phyloP scores from a whole-genome alignment of 2,329 filamentous ascomycete genomes.

The Neofusicoccum sp. region DNA sequence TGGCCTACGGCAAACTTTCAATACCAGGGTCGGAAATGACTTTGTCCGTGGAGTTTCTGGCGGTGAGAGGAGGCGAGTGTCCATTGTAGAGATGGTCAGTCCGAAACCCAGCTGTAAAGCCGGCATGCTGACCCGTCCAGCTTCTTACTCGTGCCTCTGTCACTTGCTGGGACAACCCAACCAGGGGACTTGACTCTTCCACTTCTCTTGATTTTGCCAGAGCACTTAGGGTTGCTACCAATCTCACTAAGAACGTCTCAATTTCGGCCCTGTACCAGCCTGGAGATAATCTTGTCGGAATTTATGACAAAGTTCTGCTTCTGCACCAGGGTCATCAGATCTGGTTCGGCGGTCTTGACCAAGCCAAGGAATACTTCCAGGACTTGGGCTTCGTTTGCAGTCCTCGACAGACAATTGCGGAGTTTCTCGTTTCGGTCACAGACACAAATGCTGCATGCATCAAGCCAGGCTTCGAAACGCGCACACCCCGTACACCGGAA shows the following conservation, averaged over 20 bases:
- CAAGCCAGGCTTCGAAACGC: constrained; percentile 46
- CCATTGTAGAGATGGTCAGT: constrained; percentile 70
- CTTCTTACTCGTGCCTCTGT: constrained; percentile 64
- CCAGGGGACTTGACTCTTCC: constrained; percentile 72
- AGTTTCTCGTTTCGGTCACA: constrained; percentile 78
- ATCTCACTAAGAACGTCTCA: constrained; percentile 67
- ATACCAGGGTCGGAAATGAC: constrained; percentile 75
- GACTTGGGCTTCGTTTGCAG: constrained; percentile 72
- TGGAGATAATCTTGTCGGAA: constrained; percentile 67
- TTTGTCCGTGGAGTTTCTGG: constrained; percentile 74
- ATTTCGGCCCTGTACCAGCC: constrained; percentile 76
- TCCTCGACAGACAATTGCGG: constrained; percentile 69
- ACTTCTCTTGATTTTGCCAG: constrained; percentile 76
- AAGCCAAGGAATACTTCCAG: constrained; percentile 70
- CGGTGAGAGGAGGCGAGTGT: constrained; percentile 79
- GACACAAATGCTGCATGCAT: constrained; percentile 50
- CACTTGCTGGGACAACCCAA: constrained; percentile 79
- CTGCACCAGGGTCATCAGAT: constrained; percentile 70
- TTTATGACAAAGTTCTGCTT: constrained; percentile 70
- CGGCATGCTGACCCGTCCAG: not conserved
- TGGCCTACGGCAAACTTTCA: constrained; percentile 71
- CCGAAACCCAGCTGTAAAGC: not conserved
- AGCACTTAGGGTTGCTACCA: constrained; percentile 67
- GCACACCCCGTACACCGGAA: constrained; percentile 52
- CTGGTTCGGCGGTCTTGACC: constrained; percentile 66